phyloP scores from a whole-genome alignment of 139 green algal genomes.

The Parachlorella kessleri region DNA sequence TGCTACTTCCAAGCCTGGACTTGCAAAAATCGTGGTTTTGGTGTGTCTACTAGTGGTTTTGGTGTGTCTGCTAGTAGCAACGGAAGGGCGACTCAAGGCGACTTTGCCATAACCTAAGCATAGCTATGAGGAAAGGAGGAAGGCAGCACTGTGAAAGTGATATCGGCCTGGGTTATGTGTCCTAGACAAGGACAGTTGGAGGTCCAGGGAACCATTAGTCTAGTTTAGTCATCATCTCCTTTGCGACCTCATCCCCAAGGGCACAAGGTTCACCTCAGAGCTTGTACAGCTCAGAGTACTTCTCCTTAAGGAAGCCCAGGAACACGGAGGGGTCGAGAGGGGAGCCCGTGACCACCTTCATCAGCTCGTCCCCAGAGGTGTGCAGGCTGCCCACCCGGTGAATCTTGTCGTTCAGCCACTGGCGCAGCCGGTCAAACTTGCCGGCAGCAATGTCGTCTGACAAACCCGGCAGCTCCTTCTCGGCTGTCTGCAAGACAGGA shows the following conservation, averaged over 20 bases:
- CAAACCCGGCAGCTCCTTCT: conserved; percentile 65
- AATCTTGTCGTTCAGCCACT: conserved; percentile 84
- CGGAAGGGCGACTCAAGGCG: no score
- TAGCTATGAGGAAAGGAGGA: neutral
- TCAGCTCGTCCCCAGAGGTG: conserved; percentile 81
- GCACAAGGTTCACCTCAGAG: conserved; percentile 23
- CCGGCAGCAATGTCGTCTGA: conserved; percentile 69
- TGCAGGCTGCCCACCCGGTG: conserved; percentile 78
- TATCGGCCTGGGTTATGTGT: no score
- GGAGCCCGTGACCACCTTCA: conserved; percentile 72
- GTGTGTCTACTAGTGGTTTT: no score
- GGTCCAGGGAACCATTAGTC: neutral
- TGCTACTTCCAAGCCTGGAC: no score
- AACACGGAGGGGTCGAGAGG: conserved; percentile 77
- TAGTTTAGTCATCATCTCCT: no score
- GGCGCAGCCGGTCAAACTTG: conserved; percentile 72
- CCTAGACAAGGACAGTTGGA: no score
- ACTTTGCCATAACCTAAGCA: neutral
- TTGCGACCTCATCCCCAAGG: no score
- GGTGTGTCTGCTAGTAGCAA: no score
- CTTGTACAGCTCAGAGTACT: conserved; percentile 86
- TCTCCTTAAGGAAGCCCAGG: conserved; percentile 74
- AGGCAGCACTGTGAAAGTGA: neutral
- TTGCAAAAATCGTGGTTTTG: no score
- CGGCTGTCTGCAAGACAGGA: conserved; percentile 24